These are phyloP conservation scores for Cytauxzoon felis DNA, from an alignment of 169 alveolate genomes.

Conservation along the genomic window DNA sequence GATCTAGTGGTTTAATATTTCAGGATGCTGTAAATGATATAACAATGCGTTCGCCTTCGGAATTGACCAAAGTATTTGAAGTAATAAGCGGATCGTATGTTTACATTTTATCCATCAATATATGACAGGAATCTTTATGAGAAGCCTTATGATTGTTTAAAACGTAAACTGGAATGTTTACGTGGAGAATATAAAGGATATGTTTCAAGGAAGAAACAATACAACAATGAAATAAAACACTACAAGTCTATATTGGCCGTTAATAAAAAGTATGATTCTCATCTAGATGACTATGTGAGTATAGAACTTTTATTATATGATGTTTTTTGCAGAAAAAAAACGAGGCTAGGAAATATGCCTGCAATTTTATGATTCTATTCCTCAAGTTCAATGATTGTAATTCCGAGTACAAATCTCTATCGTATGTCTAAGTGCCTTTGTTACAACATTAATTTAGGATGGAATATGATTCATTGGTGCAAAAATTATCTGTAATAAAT, in stretches of 20 bases:
- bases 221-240: slow-evolving; percentile 40
- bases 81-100: slow-evolving; percentile 78
- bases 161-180: slow-evolving; percentile 40
- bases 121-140: slow-evolving; percentile 24
- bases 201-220: slow-evolving; percentile 24
- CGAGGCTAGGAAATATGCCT: slow-evolving; percentile 28
- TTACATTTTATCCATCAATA: not conserved
- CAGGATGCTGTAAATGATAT: slow-evolving; percentile 89
- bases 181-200: slow-evolving; percentile 44
- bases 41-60: slow-evolving; percentile 81
- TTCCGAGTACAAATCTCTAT: not conserved
- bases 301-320: not conserved
- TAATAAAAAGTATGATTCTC: slow-evolving; percentile 18
- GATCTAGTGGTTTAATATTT: slow-evolving; percentile 77
- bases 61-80: slow-evolving; percentile 83
- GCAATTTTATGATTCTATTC: slow-evolving; percentile 10
- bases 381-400: slow-evolving; percentile 7
- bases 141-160: slow-evolving; percentile 50
- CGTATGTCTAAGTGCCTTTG: not conserved
- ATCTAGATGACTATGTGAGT: slow-evolving; percentile 18
- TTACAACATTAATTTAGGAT: not conserved
- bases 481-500: slow-evolving; percentile 32
- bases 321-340: slow-evolving; percentile 4
- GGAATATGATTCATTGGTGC: not conserved
- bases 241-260: slow-evolving; percentile 25